Evolutionary conservation across 1,139 yeast species (phyloP).

Genomic region (Scheffersomyces insectosa): DNA sequence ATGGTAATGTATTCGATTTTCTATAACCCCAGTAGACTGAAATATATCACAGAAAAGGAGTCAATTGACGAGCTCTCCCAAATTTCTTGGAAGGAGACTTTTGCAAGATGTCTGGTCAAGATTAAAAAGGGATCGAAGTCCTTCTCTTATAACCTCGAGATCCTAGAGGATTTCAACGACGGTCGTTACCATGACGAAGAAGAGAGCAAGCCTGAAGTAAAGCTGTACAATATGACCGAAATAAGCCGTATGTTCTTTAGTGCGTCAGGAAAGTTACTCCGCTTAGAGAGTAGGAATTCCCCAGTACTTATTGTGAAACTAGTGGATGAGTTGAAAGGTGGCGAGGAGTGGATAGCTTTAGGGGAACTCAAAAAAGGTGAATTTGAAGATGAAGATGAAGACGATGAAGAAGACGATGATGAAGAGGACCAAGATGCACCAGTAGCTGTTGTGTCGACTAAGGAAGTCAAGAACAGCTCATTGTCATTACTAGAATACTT

Average conservation of each 20-base stretch:
- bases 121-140: slow-evolving; percentile 22
- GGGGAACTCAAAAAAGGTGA: slow-evolving; percentile 45
- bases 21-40: slow-evolving; percentile 54
- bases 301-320: slow-evolving; percentile 69
- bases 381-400: slow-evolving; percentile 30
- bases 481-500: slow-evolving; percentile 68
- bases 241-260: slow-evolving; percentile 65
- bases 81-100: slow-evolving; percentile 76
- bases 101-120: slow-evolving; percentile 54
- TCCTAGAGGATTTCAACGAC: slow-evolving; percentile 68
- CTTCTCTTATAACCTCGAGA: slow-evolving; percentile 46
- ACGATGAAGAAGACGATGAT: slow-evolving; percentile 26
- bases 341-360: slow-evolving; percentile 54
- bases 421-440: slow-evolving; percentile 19
- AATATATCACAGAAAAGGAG: slow-evolving; percentile 28
- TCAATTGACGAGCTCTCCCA: slow-evolving; percentile 31
- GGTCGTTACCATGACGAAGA: slow-evolving; percentile 71
- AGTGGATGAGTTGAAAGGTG: slow-evolving; percentile 19
- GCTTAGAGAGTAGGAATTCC: slow-evolving; percentile 61
- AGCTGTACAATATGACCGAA: slow-evolving; percentile 38
- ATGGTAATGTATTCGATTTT: slow-evolving; percentile 65
- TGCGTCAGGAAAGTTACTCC: slow-evolving; percentile 68
- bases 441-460: slow-evolving; percentile 14
- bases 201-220: slow-evolving; percentile 34
- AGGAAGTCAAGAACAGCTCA: slow-evolving; percentile 23